Base-by-base conservation (phyloP, 192 early-diverging fungal species). In the Backusella liffmaniae region DNA sequence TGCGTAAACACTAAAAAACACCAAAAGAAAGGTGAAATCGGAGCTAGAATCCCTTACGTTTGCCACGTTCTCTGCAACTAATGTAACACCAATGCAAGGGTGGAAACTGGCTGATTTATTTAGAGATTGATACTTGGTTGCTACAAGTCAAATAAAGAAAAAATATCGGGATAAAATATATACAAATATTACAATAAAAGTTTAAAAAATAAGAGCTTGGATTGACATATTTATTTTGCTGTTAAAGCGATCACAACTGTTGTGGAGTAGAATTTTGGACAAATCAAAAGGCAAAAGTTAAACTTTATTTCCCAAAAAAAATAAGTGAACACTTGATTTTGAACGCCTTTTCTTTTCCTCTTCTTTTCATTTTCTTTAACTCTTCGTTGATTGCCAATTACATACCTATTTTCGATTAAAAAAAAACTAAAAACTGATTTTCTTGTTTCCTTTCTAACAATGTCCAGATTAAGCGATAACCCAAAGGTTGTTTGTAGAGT, bases 401-500 rank as follows among this genome's bases (percentile, higher is more conserved):
- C 62, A 23, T 0, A 9, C 35, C 23, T 35, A 56, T 29, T 62
- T 62, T 21, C 8, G 21, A 21, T 21, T 23, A 56, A 56, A 26
- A 56, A 26, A 56, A 62, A 6, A 56, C 5, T 9, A 34, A 16
- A 35, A 67, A 68, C 39, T 39, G 16, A 41, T 37, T 41, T 37
- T 41, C 35, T 39, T 36, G 10, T 37, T n/a, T 68, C 21, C 46
- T 49, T 49, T 49, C n/a, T 6, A 49, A 49, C 18, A 49, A 70
- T 71, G 70, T 29, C 70, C 39, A 49, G 13, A 44, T 3, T 26
- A 46, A 29, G 10, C 26, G 42, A 36, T 32, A 30, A 49, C 9
- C 82, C 76, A 30, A 75, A 68, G 35, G 77, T 83, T 41, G 51
- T 83, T 36, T 83, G 82, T 46, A 72, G 78, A 66, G 91, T 92